Percentiles rank a stretch among this genome's conserved stretches.
These are phyloP conservation scores for Candida sonorensis DNA, from an alignment of 805 yeast genomes.

Conservation along the genomic window DNA sequence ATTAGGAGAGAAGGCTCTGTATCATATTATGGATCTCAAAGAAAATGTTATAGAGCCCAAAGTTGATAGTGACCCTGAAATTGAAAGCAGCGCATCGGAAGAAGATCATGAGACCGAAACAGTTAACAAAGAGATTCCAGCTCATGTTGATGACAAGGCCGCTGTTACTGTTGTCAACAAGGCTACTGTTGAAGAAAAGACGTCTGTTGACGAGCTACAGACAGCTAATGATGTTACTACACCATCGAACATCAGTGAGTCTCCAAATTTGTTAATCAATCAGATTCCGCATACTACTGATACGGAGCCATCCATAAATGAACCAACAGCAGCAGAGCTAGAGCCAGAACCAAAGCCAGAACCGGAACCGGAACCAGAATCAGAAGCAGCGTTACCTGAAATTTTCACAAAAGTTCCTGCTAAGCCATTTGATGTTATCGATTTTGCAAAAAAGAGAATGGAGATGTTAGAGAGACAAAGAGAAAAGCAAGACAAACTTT, in stretches of 20 bases:
- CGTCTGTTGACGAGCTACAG: no score
- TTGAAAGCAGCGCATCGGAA: constrained; percentile 7
- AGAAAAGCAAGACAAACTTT: constrained; percentile 27
- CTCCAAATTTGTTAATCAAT: no score
- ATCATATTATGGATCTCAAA: constrained; percentile 37
- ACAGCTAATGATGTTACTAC: no score
- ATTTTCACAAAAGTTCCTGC: no score
- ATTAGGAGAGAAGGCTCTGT: constrained; percentile 71
- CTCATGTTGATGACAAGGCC: constrained; percentile 1
- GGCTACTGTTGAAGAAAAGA: no score
- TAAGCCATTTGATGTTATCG: constrained; percentile 46
- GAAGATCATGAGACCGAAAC: no score
- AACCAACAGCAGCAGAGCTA: no score
- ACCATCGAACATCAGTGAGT: no score
- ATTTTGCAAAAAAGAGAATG: constrained; percentile 45
- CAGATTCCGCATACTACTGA: not conserved
- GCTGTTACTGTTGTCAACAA: constrained; percentile 7
- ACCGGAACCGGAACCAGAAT: no score
- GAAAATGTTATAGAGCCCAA: constrained; percentile 9
- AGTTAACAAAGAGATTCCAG: constrained; percentile 1
- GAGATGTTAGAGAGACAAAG: constrained; percentile 29
- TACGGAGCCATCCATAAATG: no score
- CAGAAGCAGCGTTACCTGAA: no score
- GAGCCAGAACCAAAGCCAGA: no score
- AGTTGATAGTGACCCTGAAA: constrained; percentile 13